Base-by-base conservation (phyloP, 352 stramenopile genomes). In the Phytopythium boreale region DNA sequence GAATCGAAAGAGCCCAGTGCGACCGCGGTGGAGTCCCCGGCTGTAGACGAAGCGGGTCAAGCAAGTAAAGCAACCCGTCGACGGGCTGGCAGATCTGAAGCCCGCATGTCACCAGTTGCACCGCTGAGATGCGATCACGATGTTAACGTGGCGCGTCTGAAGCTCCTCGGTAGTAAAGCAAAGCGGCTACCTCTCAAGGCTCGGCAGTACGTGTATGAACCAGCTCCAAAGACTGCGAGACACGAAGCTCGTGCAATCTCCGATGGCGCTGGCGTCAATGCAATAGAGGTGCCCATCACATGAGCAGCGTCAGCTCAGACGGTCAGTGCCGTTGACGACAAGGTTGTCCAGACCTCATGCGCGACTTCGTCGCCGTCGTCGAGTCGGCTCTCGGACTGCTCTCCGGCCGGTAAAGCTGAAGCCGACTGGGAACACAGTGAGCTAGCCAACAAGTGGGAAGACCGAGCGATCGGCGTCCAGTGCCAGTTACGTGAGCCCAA, bases 121-220 rank as follows among this genome's bases (percentile, higher is more conserved):
- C 41, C 56, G 29, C 29, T 62, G 24, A 29, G 56, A 3, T 29
- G 24, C 26, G 41, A 52, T 0, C 56, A 53, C 19, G 39, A 53
- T 26, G 26, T 41, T 11, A 27, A 43, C 26, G 14, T 7, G 15
- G 56, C 56, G 7, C 14, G 29, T 22, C 29, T 62, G 19, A 53
- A 39, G 27, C 39, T 62, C n/a, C 56, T 62, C 24, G 41, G 41
- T 4, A 24, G 17, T 10, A 39, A 44, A 29, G 8, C 37, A 17
- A n/a, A 19, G 27, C 26, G 6, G 27, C 7, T 39, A 36, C 41
- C 41, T 2, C 36, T 62, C 9, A 62, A 24, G 34, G 12, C 56
- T 39, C 37, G 56, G 19, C 39, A 22, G 26, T 62, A 53, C 12
- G 56, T 39, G 26, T 62, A 31, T 27, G 39, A 62, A 19, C 39